These are phyloP conservation scores for Aspergillus oerlinghausenensis DNA, from an alignment of 2,329 filamentous ascomycete species.

Conservation along the genomic window DNA sequence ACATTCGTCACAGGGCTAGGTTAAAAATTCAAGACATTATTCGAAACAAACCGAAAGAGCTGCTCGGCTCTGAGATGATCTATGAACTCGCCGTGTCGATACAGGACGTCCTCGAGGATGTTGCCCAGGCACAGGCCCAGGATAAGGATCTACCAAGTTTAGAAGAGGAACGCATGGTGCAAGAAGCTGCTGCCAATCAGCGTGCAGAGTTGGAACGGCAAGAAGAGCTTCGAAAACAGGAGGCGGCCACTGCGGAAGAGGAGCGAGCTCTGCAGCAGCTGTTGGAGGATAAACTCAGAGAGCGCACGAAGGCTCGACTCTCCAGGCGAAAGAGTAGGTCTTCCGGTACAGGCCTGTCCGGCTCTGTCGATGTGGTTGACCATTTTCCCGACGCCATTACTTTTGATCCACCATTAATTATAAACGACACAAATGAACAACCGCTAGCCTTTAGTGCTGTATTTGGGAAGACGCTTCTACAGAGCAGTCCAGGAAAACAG, in stretches of 20 bases:
- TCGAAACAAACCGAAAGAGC: slow-evolving; percentile 61
- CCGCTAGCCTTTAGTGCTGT: slow-evolving; percentile 66
- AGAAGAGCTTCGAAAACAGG: slow-evolving; percentile 45
- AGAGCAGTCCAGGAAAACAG: slow-evolving; percentile 61
- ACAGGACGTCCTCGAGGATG: slow-evolving; percentile 74
- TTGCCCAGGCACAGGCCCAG: slow-evolving; percentile 69
- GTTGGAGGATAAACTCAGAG: slow-evolving; percentile 36
- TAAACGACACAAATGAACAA: slow-evolving; percentile 61
- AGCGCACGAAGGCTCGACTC: slow-evolving; percentile 36
- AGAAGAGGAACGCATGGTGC: slow-evolving; percentile 80
- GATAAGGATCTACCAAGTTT: slow-evolving; percentile 76
- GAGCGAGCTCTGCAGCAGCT: slow-evolving; percentile 37
- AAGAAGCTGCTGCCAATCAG: slow-evolving; percentile 66
- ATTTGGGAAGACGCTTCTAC: slow-evolving; percentile 62
- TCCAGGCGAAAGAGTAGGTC: slow-evolving; percentile 37
- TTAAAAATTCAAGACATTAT: slow-evolving; percentile 68
- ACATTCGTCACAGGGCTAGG: slow-evolving; percentile 65
- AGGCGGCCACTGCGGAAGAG: slow-evolving; percentile 39
- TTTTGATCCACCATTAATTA: slow-evolving; percentile 45
- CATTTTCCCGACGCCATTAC: slow-evolving; percentile 35
- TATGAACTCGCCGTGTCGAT: slow-evolving; percentile 58
- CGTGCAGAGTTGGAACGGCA: slow-evolving; percentile 47
- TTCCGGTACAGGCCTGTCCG: slow-evolving; percentile 26
- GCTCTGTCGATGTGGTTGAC: slow-evolving; percentile 25
- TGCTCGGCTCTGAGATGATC: slow-evolving; percentile 62